phyloP scores from a whole-genome alignment of 768 basidiomycete species.

The Xerocomellus dryophilus region DNA sequence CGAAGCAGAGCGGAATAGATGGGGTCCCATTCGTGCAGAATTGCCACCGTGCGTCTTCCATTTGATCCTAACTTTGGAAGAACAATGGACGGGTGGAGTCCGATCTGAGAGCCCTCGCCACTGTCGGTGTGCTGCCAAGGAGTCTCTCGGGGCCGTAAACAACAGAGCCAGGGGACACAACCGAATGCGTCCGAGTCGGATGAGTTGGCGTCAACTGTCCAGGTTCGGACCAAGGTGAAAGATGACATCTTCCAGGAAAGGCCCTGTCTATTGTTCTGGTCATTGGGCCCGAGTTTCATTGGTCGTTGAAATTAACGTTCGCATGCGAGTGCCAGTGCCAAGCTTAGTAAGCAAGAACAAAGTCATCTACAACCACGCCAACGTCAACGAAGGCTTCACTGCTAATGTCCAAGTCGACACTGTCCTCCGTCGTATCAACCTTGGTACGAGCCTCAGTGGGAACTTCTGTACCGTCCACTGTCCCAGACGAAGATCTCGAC shows the following conservation, averaged over 20 bases:
- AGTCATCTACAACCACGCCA: constrained; percentile 6
- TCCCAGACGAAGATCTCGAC: constrained; percentile 85
- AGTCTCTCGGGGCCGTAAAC: neutral
- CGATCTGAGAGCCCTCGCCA: constrained; percentile 6
- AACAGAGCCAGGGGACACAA: neutral
- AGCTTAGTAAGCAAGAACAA: constrained; percentile 24
- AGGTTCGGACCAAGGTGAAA: neutral
- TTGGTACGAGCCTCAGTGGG: constrained; percentile 81
- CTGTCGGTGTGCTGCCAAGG: neutral
- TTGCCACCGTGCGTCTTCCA: constrained; percentile 12
- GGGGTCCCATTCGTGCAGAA: neutral
- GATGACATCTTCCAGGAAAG: neutral
- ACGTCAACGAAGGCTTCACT: neutral
- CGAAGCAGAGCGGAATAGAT: constrained; percentile 7
- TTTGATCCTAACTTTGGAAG: constrained; percentile 14
- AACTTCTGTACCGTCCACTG: constrained; percentile 49
- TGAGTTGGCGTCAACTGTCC: neutral
- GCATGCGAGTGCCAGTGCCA: neutral
- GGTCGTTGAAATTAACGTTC: neutral
- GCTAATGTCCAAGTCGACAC: constrained; percentile 48
- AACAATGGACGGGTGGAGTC: constrained; percentile 6
- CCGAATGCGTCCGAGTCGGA: neutral
- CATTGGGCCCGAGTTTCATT: neutral
- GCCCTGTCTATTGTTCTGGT: neutral
- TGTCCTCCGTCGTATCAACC: constrained; percentile 81